phyloP scores from a whole-genome alignment of 2,329 filamentous ascomycete species.

The Trichophyton benhamiae region DNA sequence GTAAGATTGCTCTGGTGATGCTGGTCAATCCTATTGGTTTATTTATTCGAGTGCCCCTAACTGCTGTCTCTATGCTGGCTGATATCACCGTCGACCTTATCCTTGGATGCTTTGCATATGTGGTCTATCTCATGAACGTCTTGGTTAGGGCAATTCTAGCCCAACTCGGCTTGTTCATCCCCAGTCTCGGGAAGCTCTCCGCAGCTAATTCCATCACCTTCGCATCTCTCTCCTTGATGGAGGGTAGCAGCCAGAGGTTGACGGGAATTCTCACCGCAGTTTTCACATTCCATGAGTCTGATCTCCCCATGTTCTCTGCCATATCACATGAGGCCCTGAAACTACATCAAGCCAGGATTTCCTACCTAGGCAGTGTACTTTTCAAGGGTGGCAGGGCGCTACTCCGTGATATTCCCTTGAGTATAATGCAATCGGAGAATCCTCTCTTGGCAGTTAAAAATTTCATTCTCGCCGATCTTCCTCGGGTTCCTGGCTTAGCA shows the following conservation, averaged over 20 bases:
- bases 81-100: conserved; percentile 66
- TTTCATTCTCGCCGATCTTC: not conserved
- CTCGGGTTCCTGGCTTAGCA: conserved; percentile 8
- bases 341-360: conserved; percentile 45
- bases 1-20: conserved; percentile 69
- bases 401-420: conserved; percentile 28
- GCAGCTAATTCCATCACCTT: conserved; percentile 27
- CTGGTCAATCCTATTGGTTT: conserved; percentile 64
- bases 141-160: conserved; percentile 23
- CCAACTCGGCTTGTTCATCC: conserved; percentile 25
- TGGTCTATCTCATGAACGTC: conserved; percentile 30
- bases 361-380: conserved; percentile 29
- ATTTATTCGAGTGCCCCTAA: conserved; percentile 55
- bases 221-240: conserved; percentile 32
- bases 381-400: conserved; percentile 33
- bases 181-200: conserved; percentile 26
- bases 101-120: conserved; percentile 50
- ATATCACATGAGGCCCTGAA: conserved; percentile 60
- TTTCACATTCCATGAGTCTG: conserved; percentile 38
- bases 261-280: conserved; percentile 28
- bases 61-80: conserved; percentile 58
- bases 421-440: conserved; percentile 6
- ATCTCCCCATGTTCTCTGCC: conserved; percentile 65
- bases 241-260: conserved; percentile 30
- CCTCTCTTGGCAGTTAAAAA: not conserved